Evolutionary conservation across 202 grass and related monocot genomes (phyloP), one percentile per base, ranked within the genome.

Genomic region (Carex arenaria): DNA sequence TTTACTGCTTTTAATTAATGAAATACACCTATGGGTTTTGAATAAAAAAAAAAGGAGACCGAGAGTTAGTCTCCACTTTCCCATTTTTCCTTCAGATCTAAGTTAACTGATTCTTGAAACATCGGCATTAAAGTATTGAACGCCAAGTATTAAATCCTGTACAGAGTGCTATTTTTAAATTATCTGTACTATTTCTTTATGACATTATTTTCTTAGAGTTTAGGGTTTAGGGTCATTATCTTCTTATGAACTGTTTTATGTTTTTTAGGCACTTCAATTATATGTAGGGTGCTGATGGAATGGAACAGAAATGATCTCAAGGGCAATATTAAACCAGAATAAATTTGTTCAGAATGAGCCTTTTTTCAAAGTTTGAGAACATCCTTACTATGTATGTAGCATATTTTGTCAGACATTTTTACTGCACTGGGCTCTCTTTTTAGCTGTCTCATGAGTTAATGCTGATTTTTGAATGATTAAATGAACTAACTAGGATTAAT

Each of bases 201-300:
- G 32, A 3, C 32, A 34, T 34, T 34, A 34, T 34, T 34, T 32
- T 32, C 31, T 32, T 32, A 32, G 31, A 0, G 26, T 26, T 26
- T 26, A 26, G 26, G 26, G 26, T 26, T 26, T 26, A 26, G 26
- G 26, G 26, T 26, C 0, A 43, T 28, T 77, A 54, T 18, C 8
- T 23, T 80, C 59, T 47, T 64, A 15, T 78, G 36, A 32, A 34
- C 17, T 77, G 64, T 42, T 60, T n/a, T 1, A 30, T 80, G 11
- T 85, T 76, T 53, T 55, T 43, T 70, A 97, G 94, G 94, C 38
- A 94, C 91, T 17, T 97, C 94, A 11, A 94, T 94, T 47, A 60
- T 92, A 64, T 94, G 26, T 26, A 26, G 94, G 94, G 94, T 97
- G 94, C 84, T 94, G 53, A 51, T 94, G 28, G 89, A 92, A 53